Evolutionary conservation across 2,329 filamentous ascomycete genomes (phyloP), one percentile per base, ranked within the genome.

Genomic region (Talaromyces rugulosus): DNA sequence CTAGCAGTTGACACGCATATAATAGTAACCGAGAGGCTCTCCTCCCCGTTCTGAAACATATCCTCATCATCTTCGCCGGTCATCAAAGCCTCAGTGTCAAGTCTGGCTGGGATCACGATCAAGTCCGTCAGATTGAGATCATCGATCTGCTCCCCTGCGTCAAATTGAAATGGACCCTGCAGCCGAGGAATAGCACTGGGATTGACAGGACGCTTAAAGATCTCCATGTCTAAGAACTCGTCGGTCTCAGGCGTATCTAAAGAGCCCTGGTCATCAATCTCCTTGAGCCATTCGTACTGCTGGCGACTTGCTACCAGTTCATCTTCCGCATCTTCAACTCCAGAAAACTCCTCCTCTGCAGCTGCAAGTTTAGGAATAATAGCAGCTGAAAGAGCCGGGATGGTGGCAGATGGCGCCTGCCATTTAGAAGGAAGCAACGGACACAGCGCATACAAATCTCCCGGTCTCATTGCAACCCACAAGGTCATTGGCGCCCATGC

Each of bases 401-500:
- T 86, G 34, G 95, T 81, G 0, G 89, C 89, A 1, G 88, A 83
- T 14, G 89, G 87, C 28, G 89, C 87, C 28, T 90, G 87, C 92
- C 94, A 98, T 69, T 89, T 91, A 58, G 87, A 87, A 0, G 95
- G 95, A 34, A 99, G 81, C 47, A 99, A 82, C 1, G 95, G 95
- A 72, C 93, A 97, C 8, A 99, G 80, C 1, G 94, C 93, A 71
- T 99, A 99, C 5, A 98, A 85, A 71, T 97, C 93, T 3, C 95
- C 95, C 63, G 92, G 90, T 42, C 87, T 87, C 90, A 97, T 99
- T n/a, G 93, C 92, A 58, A 98, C 81, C 91, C 94, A 99, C 11
- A 99, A 82, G 0, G 95, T 98, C 90, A 97, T 97, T 9, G 93
- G 87, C 7, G 92, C 90, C 95, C 95, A 99, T 1, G 84, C 84